Conservation (phyloP, 163 green algal species). For the Scenedesmus sp. region DNA sequence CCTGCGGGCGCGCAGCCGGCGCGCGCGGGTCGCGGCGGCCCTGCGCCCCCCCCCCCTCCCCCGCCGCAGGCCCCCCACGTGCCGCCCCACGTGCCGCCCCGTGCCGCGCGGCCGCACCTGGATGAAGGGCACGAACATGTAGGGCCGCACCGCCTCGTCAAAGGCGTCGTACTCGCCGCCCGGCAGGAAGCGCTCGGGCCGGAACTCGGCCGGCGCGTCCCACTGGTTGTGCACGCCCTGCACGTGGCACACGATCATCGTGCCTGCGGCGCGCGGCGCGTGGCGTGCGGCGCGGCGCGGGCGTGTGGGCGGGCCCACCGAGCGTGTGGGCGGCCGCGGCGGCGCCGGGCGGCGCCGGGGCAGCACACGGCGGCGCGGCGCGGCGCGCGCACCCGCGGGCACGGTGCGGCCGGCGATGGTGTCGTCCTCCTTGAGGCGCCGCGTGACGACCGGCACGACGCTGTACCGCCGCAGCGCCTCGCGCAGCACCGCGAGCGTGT, state of each 20-base stretch:
- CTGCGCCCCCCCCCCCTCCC: no score
- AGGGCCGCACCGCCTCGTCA: conserved; percentile 80
- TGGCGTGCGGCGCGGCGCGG: not conserved
- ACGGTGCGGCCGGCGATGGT: conserved; percentile 78
- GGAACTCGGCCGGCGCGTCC: conserved; percentile 75
- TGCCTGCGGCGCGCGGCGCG: no score
- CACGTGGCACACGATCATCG: conserved; percentile 28
- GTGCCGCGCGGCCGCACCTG: conserved; percentile 57
- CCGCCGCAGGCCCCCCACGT: conserved; percentile 78
- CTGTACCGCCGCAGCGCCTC: conserved; percentile 87
- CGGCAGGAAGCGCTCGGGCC: conserved; percentile 89
- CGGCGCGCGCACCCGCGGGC: conserved; percentile 52
- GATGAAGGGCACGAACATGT: conserved; percentile 92
- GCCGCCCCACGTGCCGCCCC: conserved; percentile 40
- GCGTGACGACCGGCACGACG: conserved; percentile 93
- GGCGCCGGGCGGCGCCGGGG: no score
- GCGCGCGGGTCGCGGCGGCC: no score
- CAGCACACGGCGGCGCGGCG: no score
- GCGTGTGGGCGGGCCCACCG: not conserved
- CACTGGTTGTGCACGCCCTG: conserved; percentile 88
- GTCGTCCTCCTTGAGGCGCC: conserved; percentile 75
- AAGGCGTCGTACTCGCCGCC: conserved; percentile 90
- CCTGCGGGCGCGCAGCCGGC: no score
- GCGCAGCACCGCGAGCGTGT: conserved; percentile 86
- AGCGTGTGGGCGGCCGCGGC: no score